Evolutionary conservation across 345 rosid species (phyloP).

Genomic region (Gossypium arboreum): DNA sequence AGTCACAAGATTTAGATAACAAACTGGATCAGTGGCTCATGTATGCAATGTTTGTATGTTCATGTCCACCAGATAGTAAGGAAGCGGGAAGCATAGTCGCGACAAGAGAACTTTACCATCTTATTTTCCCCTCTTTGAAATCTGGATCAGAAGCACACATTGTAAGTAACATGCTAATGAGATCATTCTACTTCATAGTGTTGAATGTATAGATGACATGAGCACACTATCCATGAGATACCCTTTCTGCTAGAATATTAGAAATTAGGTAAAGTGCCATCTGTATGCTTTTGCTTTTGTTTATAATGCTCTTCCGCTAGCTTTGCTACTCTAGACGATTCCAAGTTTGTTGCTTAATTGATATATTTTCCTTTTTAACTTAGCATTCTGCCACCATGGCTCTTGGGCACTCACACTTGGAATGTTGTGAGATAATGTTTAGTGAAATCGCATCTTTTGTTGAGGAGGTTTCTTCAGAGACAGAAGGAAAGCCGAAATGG

Average conservation of each 20-base stretch:
- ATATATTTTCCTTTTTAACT: conserved; percentile 22
- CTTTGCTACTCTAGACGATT: background rate
- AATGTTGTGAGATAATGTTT: conserved; percentile 95
- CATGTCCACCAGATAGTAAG: conserved; percentile 86
- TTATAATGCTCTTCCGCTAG: background rate
- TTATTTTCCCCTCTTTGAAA: conserved; percentile 78
- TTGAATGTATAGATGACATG: background rate
- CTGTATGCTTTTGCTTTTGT: background rate
- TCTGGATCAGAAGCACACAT: conserved; percentile 82
- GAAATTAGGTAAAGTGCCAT: no score
- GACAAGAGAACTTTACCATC: conserved; percentile 83
- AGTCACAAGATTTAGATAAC: conserved; percentile 84
- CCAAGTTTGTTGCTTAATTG: conserved; percentile 15
- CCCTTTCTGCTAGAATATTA: background rate
- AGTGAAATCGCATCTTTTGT: conserved; percentile 80
- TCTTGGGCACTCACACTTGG: conserved; percentile 96
- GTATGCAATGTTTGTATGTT: conserved; percentile 93
- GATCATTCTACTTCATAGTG: background rate
- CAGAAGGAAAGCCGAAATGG: conserved; percentile 96
- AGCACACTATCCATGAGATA: background rate
- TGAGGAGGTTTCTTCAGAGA: conserved; percentile 88
- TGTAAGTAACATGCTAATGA: conserved; percentile 42
- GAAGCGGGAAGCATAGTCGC: conserved; percentile 78
- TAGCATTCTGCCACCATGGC: conserved; percentile 98
- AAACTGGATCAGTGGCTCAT: conserved; percentile 97